Evolutionary conservation across 495 filamentous ascomycete species (phyloP), one percentile per base, ranked within the genome.

Genomic region (Jackrogersella minutella): DNA sequence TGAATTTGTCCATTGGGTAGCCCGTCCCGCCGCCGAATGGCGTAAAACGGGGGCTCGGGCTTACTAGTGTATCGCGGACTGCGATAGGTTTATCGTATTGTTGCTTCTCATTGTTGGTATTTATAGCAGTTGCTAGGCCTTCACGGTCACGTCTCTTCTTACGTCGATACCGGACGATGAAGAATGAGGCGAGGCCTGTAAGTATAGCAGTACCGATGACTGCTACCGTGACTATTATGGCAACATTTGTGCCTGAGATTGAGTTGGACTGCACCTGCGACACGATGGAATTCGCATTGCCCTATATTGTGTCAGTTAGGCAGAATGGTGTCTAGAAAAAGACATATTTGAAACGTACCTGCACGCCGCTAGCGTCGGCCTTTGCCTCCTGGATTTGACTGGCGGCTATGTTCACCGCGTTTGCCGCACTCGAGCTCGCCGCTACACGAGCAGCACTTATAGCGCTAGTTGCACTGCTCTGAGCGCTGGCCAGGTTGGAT

Each of bases 161-260:
- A 22, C 71, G 67, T 24, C 71, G 46, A 39, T 72, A 74, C 28
- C 76, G 70, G n/a, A 80, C 43, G 36, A 76, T 60, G 28, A 79
- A 62, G 33, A 64, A 73, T 30, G 78, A 73, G 10, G 61, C 72
- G 4, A 71, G 41, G 19, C 73, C 62, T 5, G 75, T 79, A 21
- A 81, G 55, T 36, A 81, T 66, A 7, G 77, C 73, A 39, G 72
- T 77, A 13, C 78, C 79, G 1, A 80, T 67, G 7, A 81, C 71
- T 6, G 78, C 71, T 16, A 74, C 70, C n/a, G 58, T 50, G 19
- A 66, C 62, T 61, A 71, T 64, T 53, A 73, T 64, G 14, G 79
- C 79, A 11, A 77, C 64, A 59, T 74, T 76, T 1, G 78, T 73
- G 31, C 70, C 62, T 22, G 77, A 79, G 2, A 79, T 55, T 1